Conservation (phyloP, 2,329 filamentous ascomycete species). For the Elsinoe fawcettii region DNA sequence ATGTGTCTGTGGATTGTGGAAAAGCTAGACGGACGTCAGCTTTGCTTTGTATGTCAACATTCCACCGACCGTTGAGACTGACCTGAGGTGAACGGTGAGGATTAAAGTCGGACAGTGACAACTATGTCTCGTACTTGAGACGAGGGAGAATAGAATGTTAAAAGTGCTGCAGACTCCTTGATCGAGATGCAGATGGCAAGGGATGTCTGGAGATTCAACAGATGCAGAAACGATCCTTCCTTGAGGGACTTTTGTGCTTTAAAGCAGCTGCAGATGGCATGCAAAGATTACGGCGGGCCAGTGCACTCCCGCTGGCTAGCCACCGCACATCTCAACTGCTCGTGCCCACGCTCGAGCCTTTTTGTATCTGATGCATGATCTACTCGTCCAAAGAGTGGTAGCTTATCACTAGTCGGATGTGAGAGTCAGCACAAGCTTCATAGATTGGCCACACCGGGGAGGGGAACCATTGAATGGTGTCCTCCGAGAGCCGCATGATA, state of each 20-base stretch:
- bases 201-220: not conserved
- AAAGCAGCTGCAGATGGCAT: conserved; percentile 2
- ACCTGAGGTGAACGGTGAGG: conserved; percentile 13
- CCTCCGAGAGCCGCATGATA: conserved; percentile 10
- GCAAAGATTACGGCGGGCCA: conserved; percentile 7
- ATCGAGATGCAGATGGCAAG: not conserved
- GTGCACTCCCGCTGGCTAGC: conserved; percentile 9
- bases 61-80: conserved; percentile 4
- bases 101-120: conserved; percentile 13
- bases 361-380: conserved; percentile 3
- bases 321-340: not conserved
- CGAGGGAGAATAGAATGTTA: not conserved
- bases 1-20: not conserved
- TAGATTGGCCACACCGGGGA: not conserved
- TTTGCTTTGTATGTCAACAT: conserved; percentile 16
- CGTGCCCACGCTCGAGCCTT: not conserved
- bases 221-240: not conserved
- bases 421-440: conserved; percentile 11
- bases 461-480: not conserved
- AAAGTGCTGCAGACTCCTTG: not conserved
- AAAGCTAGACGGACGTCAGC: conserved; percentile 5
- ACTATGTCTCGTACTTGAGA: conserved; percentile 9
- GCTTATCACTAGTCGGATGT: not conserved
- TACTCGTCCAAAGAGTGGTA: not conserved
- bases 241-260: conserved; percentile 9